Conservation (phyloP, 1,284 basidiomycete genomes). For the Austropuccinia psidii region DNA sequence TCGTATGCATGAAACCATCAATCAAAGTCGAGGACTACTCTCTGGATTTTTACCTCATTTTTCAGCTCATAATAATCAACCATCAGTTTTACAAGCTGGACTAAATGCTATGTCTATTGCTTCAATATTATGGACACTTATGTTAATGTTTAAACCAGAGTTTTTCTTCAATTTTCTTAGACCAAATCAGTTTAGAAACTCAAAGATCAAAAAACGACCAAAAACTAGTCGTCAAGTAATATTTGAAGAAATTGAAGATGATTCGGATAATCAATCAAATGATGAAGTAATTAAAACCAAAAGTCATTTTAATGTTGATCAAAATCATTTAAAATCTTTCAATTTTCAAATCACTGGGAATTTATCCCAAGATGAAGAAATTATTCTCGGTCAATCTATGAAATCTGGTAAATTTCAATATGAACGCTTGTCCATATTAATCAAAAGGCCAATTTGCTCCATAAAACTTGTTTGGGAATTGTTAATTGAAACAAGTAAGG, state of each 20-base stretch:
- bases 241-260: background rate
- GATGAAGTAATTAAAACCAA: no score
- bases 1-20: background rate
- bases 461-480: background rate
- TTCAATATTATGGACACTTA: slow-evolving; percentile 20
- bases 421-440: background rate
- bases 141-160: slow-evolving; percentile 23
- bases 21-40: background rate
- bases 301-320: no score
- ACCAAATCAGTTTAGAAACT: background rate
- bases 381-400: slow-evolving; percentile 1
- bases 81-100: slow-evolving; percentile 9
- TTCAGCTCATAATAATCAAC: background rate
- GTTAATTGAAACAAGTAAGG: background rate
- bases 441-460: background rate
- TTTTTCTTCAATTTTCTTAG: slow-evolving; percentile 11
- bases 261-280: background rate
- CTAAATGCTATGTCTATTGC: slow-evolving; percentile 26
- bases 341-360: no score
- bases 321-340: no score
- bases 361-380: slow-evolving; percentile 17
- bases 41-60: background rate
- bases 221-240: background rate
- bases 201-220: background rate
- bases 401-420: slow-evolving; percentile 12